A percentile compares a stretch with the other conserved stretches of the same genome.
phyloP scores from a whole-genome alignment of 148 eudicot genomes.

The Bassia scoparia region DNA sequence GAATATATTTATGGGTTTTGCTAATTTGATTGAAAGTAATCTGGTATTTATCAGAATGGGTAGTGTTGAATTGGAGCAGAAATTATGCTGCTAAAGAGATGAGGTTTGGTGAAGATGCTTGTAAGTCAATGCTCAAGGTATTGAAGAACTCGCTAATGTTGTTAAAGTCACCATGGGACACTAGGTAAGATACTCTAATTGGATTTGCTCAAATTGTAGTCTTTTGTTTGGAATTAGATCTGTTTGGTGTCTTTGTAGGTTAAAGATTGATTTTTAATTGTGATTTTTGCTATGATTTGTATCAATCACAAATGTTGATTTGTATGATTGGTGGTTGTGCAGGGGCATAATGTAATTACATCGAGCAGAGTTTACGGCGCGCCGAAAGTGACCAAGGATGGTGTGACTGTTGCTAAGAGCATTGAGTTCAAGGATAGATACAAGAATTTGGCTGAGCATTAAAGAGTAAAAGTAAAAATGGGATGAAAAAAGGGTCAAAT shows the following conservation, averaged over 20 bases:
- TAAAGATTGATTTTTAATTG: not conserved
- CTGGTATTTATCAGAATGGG: not conserved
- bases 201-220: not conserved
- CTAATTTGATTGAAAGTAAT: not conserved
- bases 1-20: not conserved
- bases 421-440: slow-evolving; percentile 87
- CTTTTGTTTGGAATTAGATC: slow-evolving; percentile 17
- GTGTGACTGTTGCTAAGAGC: slow-evolving; percentile 89
- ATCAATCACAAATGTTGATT: too few relatives aligned
- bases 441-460: slow-evolving; percentile 95
- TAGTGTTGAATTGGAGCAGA: slow-evolving; percentile 67
- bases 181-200: slow-evolving; percentile 41
- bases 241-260: not conserved
- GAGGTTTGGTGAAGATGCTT: slow-evolving; percentile 80
- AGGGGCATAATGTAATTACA: slow-evolving; percentile 93
- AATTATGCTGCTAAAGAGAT: slow-evolving; percentile 92
- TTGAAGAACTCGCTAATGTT: slow-evolving; percentile 91
- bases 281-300: slow-evolving; percentile 26
- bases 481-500: too few relatives aligned
- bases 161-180: slow-evolving; percentile 99
- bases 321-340: slow-evolving; percentile 21
- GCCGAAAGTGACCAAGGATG: slow-evolving; percentile 94
- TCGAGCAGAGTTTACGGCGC: slow-evolving; percentile 79
- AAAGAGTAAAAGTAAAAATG: too few relatives aligned
- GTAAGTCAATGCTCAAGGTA: slow-evolving; percentile 79